Conservation (phyloP, 2,329 filamentous ascomycete genomes). For the Curvularia sp. region DNA sequence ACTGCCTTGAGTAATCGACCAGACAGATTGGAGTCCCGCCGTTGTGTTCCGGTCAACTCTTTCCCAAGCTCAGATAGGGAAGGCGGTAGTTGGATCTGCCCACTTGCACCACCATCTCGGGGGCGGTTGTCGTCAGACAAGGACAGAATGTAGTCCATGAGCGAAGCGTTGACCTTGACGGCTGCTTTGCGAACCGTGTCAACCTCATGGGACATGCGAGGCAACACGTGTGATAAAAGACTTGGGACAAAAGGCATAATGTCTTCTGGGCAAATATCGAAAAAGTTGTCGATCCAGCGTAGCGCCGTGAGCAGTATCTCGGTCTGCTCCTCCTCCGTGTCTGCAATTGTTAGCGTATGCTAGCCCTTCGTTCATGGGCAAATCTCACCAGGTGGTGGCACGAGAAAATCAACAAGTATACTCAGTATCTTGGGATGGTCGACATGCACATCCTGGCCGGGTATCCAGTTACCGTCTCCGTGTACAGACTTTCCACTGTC, state of each 20-base stretch:
- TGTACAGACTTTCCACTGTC: conserved; percentile 51
- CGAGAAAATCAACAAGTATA: conserved; percentile 87
- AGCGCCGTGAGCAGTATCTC: conserved; percentile 90
- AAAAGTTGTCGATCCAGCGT: conserved; percentile 93
- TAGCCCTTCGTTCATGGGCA: not conserved
- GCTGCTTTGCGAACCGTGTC: conserved; percentile 90
- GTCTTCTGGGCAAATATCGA: conserved; percentile 96
- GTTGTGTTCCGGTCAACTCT: conserved; percentile 52
- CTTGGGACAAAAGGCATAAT: conserved; percentile 94
- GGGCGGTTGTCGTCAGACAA: conserved; percentile 69
- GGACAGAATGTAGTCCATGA: conserved; percentile 94
- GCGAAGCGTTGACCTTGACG: conserved; percentile 83
- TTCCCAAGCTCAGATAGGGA: conserved; percentile 50
- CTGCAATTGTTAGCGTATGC: conserved; percentile 29
- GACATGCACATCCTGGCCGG: conserved; percentile 94
- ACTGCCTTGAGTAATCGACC: conserved; percentile 45
- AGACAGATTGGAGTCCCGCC: conserved; percentile 50
- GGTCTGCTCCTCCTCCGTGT: conserved; percentile 68
- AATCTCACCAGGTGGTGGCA: conserved; percentile 74
- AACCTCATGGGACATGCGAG: conserved; percentile 89
- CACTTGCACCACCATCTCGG: conserved; percentile 50
- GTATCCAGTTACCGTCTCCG: conserved; percentile 93
- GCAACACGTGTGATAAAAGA: conserved; percentile 87
- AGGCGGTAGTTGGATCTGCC: conserved; percentile 54
- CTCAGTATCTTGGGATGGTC: conserved; percentile 91